Evolutionary conservation across 371 early-diverging fungal species (phyloP).

Genomic region (Saksenaea vasiformis): DNA sequence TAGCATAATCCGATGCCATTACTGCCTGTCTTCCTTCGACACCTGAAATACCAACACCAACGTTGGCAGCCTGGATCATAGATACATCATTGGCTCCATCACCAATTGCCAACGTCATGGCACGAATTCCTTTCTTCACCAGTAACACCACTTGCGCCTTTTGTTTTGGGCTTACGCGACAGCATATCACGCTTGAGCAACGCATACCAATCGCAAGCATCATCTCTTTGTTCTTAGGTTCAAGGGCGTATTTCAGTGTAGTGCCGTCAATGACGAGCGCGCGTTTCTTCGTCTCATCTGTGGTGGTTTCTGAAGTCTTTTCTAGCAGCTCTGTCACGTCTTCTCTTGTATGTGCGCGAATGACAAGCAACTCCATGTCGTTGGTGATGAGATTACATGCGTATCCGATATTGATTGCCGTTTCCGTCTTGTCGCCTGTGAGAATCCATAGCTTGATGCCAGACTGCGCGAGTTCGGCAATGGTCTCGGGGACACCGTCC

Average conservation of each 20-base stretch:
- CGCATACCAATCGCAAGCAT: slow-evolving; percentile 71
- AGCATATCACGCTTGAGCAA: slow-evolving; percentile 80
- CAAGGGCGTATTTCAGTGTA: slow-evolving; percentile 80
- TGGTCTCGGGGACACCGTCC: slow-evolving; percentile 83
- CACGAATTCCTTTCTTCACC: slow-evolving; percentile 49
- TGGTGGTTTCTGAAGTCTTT: slow-evolving; percentile 51
- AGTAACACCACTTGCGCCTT: slow-evolving; percentile 82
- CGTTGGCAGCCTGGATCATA: slow-evolving; percentile 92
- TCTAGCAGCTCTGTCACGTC: slow-evolving; percentile 60
- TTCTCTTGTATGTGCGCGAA: slow-evolving; percentile 61
- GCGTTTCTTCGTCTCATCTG: slow-evolving; percentile 37
- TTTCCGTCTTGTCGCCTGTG: slow-evolving; percentile 93
- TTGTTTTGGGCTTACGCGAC: slow-evolving; percentile 89
- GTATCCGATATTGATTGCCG: slow-evolving; percentile 84
- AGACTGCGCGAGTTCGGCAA: slow-evolving; percentile 74
- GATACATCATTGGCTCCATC: slow-evolving; percentile 95
- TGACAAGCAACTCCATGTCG: slow-evolving; percentile 70
- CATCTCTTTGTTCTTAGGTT: slow-evolving; percentile 50
- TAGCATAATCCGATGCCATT: slow-evolving; percentile 89
- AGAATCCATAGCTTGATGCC: slow-evolving; percentile 95
- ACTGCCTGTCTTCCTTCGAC: slow-evolving; percentile 95
- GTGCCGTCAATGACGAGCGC: slow-evolving; percentile 93
- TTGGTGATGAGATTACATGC: slow-evolving; percentile 73
- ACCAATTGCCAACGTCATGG: slow-evolving; percentile 84
- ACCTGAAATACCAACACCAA: slow-evolving; percentile 92